Conservation (phyloP, 352 stramenopile genomes). For the Phytophthora macrochlamydospora region DNA sequence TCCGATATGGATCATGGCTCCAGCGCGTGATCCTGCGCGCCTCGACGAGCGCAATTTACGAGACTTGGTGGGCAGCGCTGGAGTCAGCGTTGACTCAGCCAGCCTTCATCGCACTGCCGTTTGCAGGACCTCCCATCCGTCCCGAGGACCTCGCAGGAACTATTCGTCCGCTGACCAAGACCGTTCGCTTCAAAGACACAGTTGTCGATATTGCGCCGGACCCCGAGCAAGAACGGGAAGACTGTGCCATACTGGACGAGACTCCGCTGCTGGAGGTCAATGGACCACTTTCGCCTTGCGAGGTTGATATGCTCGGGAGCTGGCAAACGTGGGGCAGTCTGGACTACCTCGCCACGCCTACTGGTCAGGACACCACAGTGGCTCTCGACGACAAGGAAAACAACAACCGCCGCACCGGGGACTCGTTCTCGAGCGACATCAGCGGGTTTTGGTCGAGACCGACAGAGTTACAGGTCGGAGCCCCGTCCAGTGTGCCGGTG, state of each 20-base stretch:
- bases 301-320: neutral
- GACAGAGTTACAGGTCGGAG: slow-evolving; percentile 22
- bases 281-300: neutral
- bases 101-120: slow-evolving; percentile 6
- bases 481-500: neutral
- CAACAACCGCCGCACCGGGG: slow-evolving; percentile 4
- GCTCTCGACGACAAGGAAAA: slow-evolving; percentile 3
- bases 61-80: slow-evolving; percentile 15
- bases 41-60: slow-evolving; percentile 12
- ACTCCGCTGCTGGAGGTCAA: slow-evolving; percentile 4
- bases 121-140: slow-evolving; percentile 2
- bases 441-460: slow-evolving; percentile 34
- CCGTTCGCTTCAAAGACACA: neutral
- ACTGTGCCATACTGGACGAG: slow-evolving; percentile 2
- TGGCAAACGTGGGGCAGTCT: slow-evolving; percentile 7
- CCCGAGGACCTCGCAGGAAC: neutral
- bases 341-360: slow-evolving; percentile 23
- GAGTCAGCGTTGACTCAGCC: slow-evolving; percentile 9
- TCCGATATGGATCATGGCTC: slow-evolving; percentile 10
- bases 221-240: neutral
- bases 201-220: neutral
- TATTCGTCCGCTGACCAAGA: neutral
- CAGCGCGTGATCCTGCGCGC: slow-evolving; percentile 12
- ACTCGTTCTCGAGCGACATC: slow-evolving; percentile 27
- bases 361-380: slow-evolving; percentile 5